A percentile compares a stretch with the other conserved stretches of the same genome.
phyloP scores from a whole-genome alignment of 345 rosid species.

The Clarkia xantiana region DNA sequence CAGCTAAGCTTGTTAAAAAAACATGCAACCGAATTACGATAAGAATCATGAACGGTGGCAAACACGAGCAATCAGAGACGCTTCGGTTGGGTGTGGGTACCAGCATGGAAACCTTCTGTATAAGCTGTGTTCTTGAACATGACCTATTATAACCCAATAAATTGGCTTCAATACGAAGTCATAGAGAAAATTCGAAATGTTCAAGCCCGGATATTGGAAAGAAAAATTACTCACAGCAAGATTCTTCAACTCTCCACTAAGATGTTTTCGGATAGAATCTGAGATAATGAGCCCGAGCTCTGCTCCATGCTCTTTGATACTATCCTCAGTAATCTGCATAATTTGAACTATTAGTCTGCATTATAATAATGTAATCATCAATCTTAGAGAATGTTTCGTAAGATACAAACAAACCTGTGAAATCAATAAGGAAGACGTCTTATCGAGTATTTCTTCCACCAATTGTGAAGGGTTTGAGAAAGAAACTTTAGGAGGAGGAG shows the following conservation, averaged over 20 bases:
- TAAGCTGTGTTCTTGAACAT: conserved; percentile 80
- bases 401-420: conserved; percentile 33
- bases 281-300: conserved; percentile 33
- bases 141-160: conserved; percentile 27
- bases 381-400: background rate
- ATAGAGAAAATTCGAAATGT: background rate
- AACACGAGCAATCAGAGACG: conserved; percentile 13
- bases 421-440: conserved; percentile 36
- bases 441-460: conserved; percentile 57
- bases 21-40: too few species aligned
- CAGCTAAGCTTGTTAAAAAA: too few species aligned
- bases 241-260: conserved; percentile 38
- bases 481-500: conserved; percentile 11
- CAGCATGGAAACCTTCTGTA: conserved; percentile 69
- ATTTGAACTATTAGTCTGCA: background rate
- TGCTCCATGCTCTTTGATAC: conserved; percentile 26
- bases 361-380: background rate
- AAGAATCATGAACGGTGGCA: too few species aligned
- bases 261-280: conserved; percentile 35
- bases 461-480: conserved; percentile 37
- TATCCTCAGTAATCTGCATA: conserved; percentile 36
- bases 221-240: conserved; percentile 41
- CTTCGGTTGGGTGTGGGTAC: conserved; percentile 24
- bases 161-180: background rate
- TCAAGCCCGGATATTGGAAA: background rate